A percentile compares a stretch with the other conserved stretches of the same genome.
These are phyloP conservation scores for Arxiozyma heterogenica DNA, from an alignment of 1,139 yeast species.

Conservation along the genomic window DNA sequence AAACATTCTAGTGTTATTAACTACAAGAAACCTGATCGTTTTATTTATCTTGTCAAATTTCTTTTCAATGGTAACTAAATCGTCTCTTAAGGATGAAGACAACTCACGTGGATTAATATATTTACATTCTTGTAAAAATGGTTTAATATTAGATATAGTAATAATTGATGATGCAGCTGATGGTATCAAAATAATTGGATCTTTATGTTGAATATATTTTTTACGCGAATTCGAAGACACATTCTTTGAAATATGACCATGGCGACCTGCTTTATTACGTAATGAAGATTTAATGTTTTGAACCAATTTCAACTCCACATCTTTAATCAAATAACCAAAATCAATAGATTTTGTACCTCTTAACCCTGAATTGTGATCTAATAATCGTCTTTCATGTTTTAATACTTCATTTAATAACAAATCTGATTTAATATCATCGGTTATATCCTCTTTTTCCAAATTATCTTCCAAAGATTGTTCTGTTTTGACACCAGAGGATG, in stretches of 20 bases:
- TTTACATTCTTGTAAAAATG: constrained; percentile 68
- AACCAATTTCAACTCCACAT: constrained; percentile 57
- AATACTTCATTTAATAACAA: constrained; percentile 49
- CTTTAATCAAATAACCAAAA: constrained; percentile 64
- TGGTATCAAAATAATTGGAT: constrained; percentile 86
- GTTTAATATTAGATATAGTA: constrained; percentile 72
- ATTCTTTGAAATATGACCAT: constrained; percentile 15
- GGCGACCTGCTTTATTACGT: constrained; percentile 12
- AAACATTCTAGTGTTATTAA: constrained; percentile 80
- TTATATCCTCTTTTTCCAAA: background rate
- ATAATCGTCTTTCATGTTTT: constrained; percentile 53
- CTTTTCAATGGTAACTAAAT: constrained; percentile 26
- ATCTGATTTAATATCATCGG: constrained; percentile 31
- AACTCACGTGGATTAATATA: constrained; percentile 50
- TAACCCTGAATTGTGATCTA: constrained; percentile 72
- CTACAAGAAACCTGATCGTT: constrained; percentile 41
- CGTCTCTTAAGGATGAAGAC: constrained; percentile 18
- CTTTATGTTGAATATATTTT: constrained; percentile 36
- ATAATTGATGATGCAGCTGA: constrained; percentile 90
- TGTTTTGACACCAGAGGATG: background rate
- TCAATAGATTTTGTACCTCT: constrained; percentile 71
- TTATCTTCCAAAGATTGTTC: background rate
- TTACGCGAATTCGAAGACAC: constrained; percentile 5
- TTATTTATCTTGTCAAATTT: constrained; percentile 27
- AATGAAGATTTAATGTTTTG: constrained; percentile 39